A percentile compares a stretch with the other conserved stretches of the same genome.
phyloP scores from a whole-genome alignment of 169 alveolate species.

The Plasmodium malariae region DNA sequence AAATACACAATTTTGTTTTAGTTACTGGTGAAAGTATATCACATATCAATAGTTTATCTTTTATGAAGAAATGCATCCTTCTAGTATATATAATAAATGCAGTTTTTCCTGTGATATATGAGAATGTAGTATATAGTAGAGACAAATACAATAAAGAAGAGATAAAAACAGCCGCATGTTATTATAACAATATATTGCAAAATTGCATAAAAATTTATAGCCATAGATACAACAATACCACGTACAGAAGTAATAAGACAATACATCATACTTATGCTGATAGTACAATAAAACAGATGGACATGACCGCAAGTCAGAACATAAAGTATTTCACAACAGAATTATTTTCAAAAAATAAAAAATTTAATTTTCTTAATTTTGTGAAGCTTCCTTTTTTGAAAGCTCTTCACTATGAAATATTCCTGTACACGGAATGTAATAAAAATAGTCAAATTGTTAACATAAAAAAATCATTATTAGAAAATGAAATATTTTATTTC shows the following conservation, averaged over 20 bases:
- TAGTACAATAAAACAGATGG: too few relatives aligned
- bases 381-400: slow-evolving; percentile 19
- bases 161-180: background rate
- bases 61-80: slow-evolving; percentile 29
- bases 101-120: slow-evolving; percentile 12
- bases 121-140: background rate
- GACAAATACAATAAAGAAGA: background rate
- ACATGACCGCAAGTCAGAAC: too few relatives aligned
- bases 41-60: slow-evolving; percentile 19
- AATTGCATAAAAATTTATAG: background rate
- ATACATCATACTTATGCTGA: background rate
- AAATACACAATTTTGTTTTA: slow-evolving; percentile 10
- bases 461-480: slow-evolving; percentile 48
- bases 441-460: slow-evolving; percentile 6
- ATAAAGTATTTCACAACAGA: background rate
- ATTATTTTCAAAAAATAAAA: slow-evolving; percentile 25
- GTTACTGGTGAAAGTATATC: background rate
- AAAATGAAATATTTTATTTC: slow-evolving; percentile 48
- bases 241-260: background rate
- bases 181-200: background rate
- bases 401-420: slow-evolving; percentile 26
- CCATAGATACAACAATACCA: too few relatives aligned
- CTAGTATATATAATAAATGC: slow-evolving; percentile 33
- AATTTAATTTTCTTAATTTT: slow-evolving; percentile 22
- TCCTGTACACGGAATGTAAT: background rate